Evolutionary conservation across 2,329 filamentous ascomycete genomes (phyloP).

Genomic region (Phaeosphaeriaceae sp.): DNA sequence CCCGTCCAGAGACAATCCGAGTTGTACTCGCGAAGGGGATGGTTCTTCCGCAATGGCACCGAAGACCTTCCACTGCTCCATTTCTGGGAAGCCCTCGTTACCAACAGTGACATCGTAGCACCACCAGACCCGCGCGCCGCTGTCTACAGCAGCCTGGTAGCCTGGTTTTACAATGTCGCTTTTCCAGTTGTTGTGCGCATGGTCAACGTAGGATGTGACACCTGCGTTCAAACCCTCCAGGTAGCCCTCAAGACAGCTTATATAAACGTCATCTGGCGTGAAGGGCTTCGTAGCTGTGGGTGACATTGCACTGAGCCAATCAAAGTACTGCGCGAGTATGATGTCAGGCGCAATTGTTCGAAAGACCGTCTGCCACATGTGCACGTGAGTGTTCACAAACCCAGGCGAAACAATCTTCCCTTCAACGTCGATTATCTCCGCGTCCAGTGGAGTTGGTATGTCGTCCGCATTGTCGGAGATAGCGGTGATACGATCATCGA

Average conservation of each 20-base stretch:
- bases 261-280: slow-evolving; percentile 27
- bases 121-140: slow-evolving; percentile 47
- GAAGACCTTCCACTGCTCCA: neutral
- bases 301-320: slow-evolving; percentile 13
- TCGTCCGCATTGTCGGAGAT: slow-evolving; percentile 10
- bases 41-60: neutral
- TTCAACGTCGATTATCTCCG: slow-evolving; percentile 54
- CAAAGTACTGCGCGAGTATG: slow-evolving; percentile 32
- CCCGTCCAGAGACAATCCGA: neutral
- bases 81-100: neutral
- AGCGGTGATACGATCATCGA: slow-evolving; percentile 46
- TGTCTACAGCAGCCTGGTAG: slow-evolving; percentile 56
- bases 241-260: slow-evolving; percentile 45
- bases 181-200: slow-evolving; percentile 48
- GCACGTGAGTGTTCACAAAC: slow-evolving; percentile 63
- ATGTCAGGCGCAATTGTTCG: slow-evolving; percentile 62
- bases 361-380: slow-evolving; percentile 59
- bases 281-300: slow-evolving; percentile 5
- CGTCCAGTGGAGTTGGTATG: slow-evolving; percentile 31
- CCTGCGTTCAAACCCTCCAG: slow-evolving; percentile 60
- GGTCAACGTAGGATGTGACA: slow-evolving; percentile 57
- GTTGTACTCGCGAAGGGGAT: neutral
- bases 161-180: slow-evolving; percentile 53
- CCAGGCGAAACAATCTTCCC: slow-evolving; percentile 61
- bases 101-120: neutral